Percentiles rank a stretch among this genome's conserved stretches.
phyloP scores from a whole-genome alignment of 805 yeast species.

The Candida patagonica region DNA sequence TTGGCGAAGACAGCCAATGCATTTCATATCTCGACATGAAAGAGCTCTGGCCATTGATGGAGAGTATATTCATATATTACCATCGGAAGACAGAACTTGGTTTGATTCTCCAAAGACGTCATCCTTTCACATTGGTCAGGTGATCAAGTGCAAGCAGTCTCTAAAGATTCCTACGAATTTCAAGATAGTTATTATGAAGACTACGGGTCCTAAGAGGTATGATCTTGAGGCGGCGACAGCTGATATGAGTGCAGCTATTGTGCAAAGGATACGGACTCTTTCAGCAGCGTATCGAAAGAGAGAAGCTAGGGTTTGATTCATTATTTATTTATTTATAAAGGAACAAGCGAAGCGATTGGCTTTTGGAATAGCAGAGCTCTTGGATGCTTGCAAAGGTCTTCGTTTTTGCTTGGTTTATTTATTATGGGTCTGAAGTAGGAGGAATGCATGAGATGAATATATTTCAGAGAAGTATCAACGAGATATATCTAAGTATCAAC shows the following conservation, averaged over 20 bases:
- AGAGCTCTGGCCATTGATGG: constrained; percentile 85
- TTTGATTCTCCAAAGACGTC: constrained; percentile 72
- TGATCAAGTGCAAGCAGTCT: constrained; percentile 66
- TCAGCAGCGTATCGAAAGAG: constrained; percentile 40
- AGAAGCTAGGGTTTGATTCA: neutral
- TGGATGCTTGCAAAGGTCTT: too few relatives aligned
- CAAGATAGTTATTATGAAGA: constrained; percentile 66
- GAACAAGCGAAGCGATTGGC: neutral
- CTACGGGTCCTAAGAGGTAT: constrained; percentile 67
- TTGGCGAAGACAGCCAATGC: constrained; percentile 80
- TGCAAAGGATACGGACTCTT: constrained; percentile 54
- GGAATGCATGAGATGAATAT: too few relatives aligned
- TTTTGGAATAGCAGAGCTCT: too few relatives aligned
- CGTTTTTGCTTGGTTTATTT: too few relatives aligned
- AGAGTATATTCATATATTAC: constrained; percentile 82
- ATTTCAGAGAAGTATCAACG: too few relatives aligned
- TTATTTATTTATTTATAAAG: neutral
- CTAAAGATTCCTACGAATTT: constrained; percentile 67
- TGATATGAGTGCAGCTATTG: constrained; percentile 61
- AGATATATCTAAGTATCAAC: too few relatives aligned
- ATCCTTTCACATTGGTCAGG: constrained; percentile 76
- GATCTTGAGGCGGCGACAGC: constrained; percentile 69
- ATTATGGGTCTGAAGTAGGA: too few relatives aligned
- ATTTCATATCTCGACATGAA: constrained; percentile 71
- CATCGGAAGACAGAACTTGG: constrained; percentile 70